Evolutionary conservation across 495 filamentous ascomycete genomes (phyloP), one percentile per base, ranked within the genome.

Genomic region (Daldinia vernicosa): DNA sequence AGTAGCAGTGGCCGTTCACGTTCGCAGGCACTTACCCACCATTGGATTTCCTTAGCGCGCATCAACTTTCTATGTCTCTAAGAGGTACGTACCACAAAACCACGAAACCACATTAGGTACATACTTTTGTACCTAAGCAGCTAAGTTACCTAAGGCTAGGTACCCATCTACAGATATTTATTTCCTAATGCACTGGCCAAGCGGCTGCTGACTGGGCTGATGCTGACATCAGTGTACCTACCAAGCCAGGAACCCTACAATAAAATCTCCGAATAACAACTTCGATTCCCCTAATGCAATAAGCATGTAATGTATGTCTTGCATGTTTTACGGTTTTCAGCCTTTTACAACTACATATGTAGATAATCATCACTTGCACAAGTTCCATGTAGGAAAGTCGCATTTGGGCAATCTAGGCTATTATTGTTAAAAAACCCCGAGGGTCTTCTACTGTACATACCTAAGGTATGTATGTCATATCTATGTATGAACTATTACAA

Each of bases 21-120:
- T 70, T 65, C 60, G 51, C 55, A 63, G 59, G 54, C 53, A 65
- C 60, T 56, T 54, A 60, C 47, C 67, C 67, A 64, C 35, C 47
- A 69, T 63, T 69, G 59, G 66, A 69, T 69, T 69, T 30, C 45
- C 37, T 70, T 70, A 70, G 67, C 60, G 60, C 47, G 54, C 19
- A 47, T 70, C 69, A 45, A 66, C 37, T 50, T 60, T 70, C 37
- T 26, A 47, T 5, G 22, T 32, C 9, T n/a, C n/a, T n/a, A n/a
- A n/a, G n/a, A n/a, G 11, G 43, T 65, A 70, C 54, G 47, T 64
- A 37, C 67, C 51, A 53, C 27, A 5, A 30, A 11, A 37, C 58
- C 40, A 55, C 35, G 14, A 35, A 35, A 35, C 11, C 32, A 19
- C 19, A 19, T 17, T n/a, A 45, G 40, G 40, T 45, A 45, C 4